Evolutionary conservation across 768 basidiomycete species (phyloP).

Genomic region (Serendipita sp.): DNA sequence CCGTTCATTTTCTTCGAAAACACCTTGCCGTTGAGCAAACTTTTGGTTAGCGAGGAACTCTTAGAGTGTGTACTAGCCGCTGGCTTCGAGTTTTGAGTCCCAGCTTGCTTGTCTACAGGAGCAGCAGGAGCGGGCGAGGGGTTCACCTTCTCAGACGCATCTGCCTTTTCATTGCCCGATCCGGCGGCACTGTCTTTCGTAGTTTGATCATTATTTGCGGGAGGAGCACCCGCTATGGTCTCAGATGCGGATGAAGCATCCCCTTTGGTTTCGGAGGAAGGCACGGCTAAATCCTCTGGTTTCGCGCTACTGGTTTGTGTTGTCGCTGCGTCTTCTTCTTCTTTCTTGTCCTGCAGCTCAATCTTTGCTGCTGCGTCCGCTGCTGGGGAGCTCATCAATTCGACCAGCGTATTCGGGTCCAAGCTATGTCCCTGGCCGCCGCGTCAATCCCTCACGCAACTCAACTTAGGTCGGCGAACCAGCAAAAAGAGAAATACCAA

Average conservation of each 20-base stretch:
- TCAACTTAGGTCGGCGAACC: neutral
- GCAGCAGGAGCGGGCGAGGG: neutral
- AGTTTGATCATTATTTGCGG: neutral
- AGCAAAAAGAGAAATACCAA: neutral
- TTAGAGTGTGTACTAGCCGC: neutral
- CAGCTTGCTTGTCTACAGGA: neutral
- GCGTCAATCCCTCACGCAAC: neutral
- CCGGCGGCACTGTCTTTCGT: neutral
- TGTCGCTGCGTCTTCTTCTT: neutral
- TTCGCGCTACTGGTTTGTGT: neutral
- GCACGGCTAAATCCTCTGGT: neutral
- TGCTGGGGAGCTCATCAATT: neutral
- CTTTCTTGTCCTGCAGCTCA: neutral
- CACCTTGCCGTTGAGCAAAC: neutral
- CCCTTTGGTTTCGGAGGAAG: neutral
- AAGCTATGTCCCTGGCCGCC: neutral
- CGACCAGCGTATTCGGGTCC: neutral
- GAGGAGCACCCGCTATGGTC: neutral
- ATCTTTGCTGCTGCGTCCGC: neutral
- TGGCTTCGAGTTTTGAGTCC: neutral
- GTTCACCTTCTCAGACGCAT: neutral
- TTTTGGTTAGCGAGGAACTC: slow-evolving; percentile 5
- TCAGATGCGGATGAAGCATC: neutral
- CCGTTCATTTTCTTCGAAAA: neutral
- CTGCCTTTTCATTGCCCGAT: neutral